Evolutionary conservation across 1,284 basidiomycete genomes (phyloP), one percentile per base, ranked within the genome.

Genomic region (Omphalotus olearius): DNA sequence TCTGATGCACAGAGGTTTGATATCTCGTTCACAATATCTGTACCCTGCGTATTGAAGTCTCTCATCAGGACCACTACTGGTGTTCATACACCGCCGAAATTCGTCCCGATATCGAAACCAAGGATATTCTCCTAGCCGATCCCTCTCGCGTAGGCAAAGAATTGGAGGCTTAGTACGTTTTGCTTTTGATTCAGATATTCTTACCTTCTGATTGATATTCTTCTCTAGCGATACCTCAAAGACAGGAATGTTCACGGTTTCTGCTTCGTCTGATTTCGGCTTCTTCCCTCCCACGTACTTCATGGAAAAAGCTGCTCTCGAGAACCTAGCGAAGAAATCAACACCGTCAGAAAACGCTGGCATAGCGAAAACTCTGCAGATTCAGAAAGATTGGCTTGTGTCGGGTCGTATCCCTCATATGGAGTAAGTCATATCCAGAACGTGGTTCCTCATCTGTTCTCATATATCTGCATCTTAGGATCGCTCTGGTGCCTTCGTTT

Each of bases 41-140:
- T 10, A 14, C 13, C 6, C 13, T 13, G 18, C 14, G 2, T 40
- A 36, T 14, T 7, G 16, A 47, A 38, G 20, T 36, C 23, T 16
- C 17, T 4, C 14, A 13, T 4, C 25, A 53, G 45, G 51, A 53
- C 33, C 51, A 53, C 28, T 28, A 44, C 30, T 42, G 33, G 35
- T 28, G 41, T n/a, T 39, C 45, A 1, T 47, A 39, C 13, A 36
- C 42, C 14, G 45, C 41, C 18, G 38, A 53, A 28, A 44, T 53
- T 37, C 26, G 48, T 23, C 39, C 38, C 25, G 37, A 47, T 17
- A 30, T 44, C n/a, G 45, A 53, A 43, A 42, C 51, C 14, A 35
- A 41, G 16, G 47, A 50, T n/a, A 14, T 50, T 16, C 38, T 50
- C 9, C n/a, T 30, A 28, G 30, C 28, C 30, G 40, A 50, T 33